Base-by-base conservation (phyloP, 495 filamentous ascomycete species). In the Oidiodendron maius region DNA sequence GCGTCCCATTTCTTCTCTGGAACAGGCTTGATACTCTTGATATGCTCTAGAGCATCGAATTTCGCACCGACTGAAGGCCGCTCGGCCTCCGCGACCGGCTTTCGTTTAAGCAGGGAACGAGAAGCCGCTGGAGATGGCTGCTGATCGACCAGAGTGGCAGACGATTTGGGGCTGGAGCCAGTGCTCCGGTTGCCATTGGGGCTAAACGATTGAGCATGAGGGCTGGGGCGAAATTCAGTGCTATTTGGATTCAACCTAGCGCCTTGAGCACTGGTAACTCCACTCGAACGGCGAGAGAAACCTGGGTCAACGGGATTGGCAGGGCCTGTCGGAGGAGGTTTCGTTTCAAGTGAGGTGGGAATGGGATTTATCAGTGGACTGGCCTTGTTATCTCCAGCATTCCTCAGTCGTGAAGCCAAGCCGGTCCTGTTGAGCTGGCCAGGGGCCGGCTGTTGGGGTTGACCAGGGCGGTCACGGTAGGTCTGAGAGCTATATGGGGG, bases 211-310 rank as follows among this genome's bases (percentile, higher is more conserved):
- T 71, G 81, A 3, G 89, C 89, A 32, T 84, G 81, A 8, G 87
- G 80, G 57, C 82, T 91, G 3, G 89, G 89, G 53, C 83, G 80
- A 67, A 96, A 96, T 58, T 94, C 89, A 57, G 81, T 74, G 24
- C 84, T 90, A 41, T 80, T 82, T 1, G 86, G 88, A 55, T 95
- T 94, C 67, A 95, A 78, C 61, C 87, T 84, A 21, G 72, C 73
- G 9, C 78, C 75, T 37, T 74, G 67, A 44, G 73, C 69, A 22
- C 56, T 64, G 13, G 66, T 57, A 9, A 65, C 60, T 20, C 64
- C 69, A 43, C 71, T 71, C 18, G 70, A 66, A 12, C 75, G 72
- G 36, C 73, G 70, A 3, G 60, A 59, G 54, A 67, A 75, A 28
- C 62, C 52, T n/a, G 67, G 62, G 46, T 77, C 74, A 15, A 62